Conservation (phyloP, 2,329 filamentous ascomycete species). For the Aspergillus floridensis region DNA sequence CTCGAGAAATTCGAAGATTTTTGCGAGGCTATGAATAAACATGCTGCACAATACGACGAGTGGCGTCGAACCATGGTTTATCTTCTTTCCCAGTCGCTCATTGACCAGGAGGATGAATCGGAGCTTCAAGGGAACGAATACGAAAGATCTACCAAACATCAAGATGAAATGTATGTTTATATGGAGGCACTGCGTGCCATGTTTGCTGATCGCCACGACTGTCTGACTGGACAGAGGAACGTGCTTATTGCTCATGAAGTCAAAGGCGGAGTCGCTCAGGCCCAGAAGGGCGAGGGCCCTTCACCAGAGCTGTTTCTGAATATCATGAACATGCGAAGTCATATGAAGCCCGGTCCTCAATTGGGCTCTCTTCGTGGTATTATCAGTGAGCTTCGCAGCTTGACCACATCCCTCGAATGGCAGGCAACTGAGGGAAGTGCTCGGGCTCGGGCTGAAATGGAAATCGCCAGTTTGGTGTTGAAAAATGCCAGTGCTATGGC, state of each 20-base stretch:
- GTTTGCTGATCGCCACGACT: constrained; percentile 74
- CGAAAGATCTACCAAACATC: constrained; percentile 77
- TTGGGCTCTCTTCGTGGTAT: constrained; percentile 68
- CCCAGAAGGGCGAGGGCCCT: constrained; percentile 64
- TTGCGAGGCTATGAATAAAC: constrained; percentile 65
- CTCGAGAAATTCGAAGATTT: constrained; percentile 66
- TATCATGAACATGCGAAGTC: constrained; percentile 47
- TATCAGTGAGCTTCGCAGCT: constrained; percentile 65
- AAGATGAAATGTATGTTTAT: constrained; percentile 86
- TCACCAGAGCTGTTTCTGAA: constrained; percentile 63
- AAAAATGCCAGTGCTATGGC: constrained; percentile 55
- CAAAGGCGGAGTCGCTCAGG: constrained; percentile 58
- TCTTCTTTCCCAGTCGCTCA: constrained; percentile 69
- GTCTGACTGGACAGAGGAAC: constrained; percentile 75
- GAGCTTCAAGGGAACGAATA: constrained; percentile 89
- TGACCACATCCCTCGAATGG: constrained; percentile 60
- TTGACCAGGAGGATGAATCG: constrained; percentile 74
- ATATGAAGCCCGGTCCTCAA: constrained; percentile 45
- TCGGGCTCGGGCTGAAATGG: constrained; percentile 62
- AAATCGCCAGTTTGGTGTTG: constrained; percentile 64
- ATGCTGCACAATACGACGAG: constrained; percentile 67
- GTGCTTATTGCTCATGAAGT: constrained; percentile 72
- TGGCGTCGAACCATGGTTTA: constrained; percentile 74
- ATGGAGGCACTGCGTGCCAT: constrained; percentile 73
- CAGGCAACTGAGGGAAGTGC: constrained; percentile 54